phyloP scores from a whole-genome alignment of 2,329 filamentous ascomycete genomes.

The Pseudogymnoascus sp. region DNA sequence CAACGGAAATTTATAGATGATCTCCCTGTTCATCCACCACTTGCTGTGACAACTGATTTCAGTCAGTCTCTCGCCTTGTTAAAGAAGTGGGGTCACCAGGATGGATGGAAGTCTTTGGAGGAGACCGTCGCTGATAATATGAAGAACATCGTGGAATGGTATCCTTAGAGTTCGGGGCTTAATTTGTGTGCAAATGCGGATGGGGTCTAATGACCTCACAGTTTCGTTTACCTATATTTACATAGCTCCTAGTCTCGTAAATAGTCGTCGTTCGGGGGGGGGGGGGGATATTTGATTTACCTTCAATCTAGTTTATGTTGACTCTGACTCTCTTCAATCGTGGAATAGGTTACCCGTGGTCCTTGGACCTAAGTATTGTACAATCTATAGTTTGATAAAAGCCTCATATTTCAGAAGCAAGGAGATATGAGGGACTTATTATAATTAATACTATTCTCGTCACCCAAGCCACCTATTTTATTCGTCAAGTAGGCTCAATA shows the following conservation, averaged over 20 bases:
- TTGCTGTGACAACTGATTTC: conserved; percentile 18
- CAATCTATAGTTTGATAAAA: not conserved
- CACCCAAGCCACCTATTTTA: not conserved
- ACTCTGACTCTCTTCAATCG: not conserved
- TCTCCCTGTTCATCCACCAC: conserved; percentile 15
- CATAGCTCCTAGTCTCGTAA: not conserved
- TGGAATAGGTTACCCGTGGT: not conserved
- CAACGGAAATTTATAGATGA: conserved; percentile 20
- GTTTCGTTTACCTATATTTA: not conserved
- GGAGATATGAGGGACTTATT: not conserved
- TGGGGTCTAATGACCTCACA: not conserved
- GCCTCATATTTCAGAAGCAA: not conserved
- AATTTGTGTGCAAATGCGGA: not conserved
- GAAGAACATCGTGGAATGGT: conserved; percentile 6
- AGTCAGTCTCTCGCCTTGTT: conserved; percentile 17
- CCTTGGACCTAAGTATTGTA: not conserved
- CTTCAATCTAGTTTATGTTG: not conserved
- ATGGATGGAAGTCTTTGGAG: conserved; percentile 19
- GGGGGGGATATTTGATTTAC: not conserved
- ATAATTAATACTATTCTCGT: not conserved
- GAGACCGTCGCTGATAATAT: conserved; percentile 10
- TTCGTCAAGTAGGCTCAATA: not conserved
- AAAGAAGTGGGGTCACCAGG: conserved; percentile 15
- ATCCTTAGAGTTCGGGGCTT: not conserved
- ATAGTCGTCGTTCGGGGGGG: not conserved